Percentiles rank a stretch among this genome's conserved stretches.
Conservation (phyloP, 2,329 filamentous ascomycete species). For the Apiospora malaysiana region DNA sequence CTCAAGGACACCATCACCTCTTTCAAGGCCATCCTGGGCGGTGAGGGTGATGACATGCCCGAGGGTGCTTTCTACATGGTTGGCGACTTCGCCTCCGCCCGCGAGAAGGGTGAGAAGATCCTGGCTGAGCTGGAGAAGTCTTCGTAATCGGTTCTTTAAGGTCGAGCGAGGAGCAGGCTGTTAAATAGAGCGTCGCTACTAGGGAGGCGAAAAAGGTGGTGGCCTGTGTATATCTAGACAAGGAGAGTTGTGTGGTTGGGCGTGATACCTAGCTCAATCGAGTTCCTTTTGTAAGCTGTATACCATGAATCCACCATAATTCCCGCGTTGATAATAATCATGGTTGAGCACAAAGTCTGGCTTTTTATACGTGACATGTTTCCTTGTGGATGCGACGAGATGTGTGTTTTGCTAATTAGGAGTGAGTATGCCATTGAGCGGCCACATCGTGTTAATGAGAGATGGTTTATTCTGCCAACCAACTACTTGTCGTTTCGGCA, state of each 20-base stretch:
- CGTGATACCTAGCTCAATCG: slow-evolving; percentile 59
- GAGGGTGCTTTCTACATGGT: slow-evolving; percentile 98
- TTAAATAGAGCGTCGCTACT: slow-evolving; percentile 40
- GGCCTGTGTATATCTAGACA: slow-evolving; percentile 66
- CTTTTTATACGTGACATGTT: not conserved
- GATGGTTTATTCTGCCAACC: too few species aligned
- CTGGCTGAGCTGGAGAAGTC: slow-evolving; percentile 85
- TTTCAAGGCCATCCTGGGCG: slow-evolving; percentile 96
- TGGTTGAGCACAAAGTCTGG: not conserved
- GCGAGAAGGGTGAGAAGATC: slow-evolving; percentile 99
- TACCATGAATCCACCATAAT: slow-evolving; percentile 62
- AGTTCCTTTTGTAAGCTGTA: slow-evolving; percentile 64
- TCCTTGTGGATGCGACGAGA: not conserved
- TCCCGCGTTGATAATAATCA: slow-evolving; percentile 38
- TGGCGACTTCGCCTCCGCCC: slow-evolving; percentile 90
- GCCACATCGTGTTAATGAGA: too few species aligned
- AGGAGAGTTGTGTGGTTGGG: slow-evolving; percentile 49
- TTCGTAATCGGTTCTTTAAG: slow-evolving; percentile 46
- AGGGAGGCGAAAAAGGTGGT: slow-evolving; percentile 37
- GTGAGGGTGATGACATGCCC: slow-evolving; percentile 94
- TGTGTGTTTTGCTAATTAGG: not conserved
- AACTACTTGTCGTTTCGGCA: too few species aligned
- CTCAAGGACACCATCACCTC: slow-evolving; percentile 97
- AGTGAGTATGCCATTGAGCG: too few species aligned
- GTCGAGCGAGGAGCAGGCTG: slow-evolving; percentile 24